Conservation (phyloP, 2,329 filamentous ascomycete species). For the Fusarium lateritium region DNA sequence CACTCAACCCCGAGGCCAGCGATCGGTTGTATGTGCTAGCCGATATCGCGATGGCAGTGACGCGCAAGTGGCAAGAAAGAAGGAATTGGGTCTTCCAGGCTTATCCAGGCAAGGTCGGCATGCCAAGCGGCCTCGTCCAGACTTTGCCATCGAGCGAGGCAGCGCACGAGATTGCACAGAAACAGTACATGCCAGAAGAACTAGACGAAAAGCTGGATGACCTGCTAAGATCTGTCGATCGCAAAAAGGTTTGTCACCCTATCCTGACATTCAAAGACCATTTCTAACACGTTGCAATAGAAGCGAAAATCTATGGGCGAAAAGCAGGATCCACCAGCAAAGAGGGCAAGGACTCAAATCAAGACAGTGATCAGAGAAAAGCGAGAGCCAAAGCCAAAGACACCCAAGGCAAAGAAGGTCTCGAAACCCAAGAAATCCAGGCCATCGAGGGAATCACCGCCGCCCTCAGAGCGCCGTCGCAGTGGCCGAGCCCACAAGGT, state of each 20-base stretch:
- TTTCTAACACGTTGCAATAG: slow-evolving; percentile 56
- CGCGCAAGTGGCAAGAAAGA: slow-evolving; percentile 88
- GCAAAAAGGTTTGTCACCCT: slow-evolving; percentile 72
- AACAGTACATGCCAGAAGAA: slow-evolving; percentile 84
- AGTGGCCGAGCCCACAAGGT: slow-evolving; percentile 66
- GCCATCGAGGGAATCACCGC: slow-evolving; percentile 51
- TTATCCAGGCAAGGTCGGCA: slow-evolving; percentile 83
- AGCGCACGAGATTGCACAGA: slow-evolving; percentile 89
- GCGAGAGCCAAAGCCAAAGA: slow-evolving; percentile 55
- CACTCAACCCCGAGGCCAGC: slow-evolving; percentile 76
- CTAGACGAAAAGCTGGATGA: slow-evolving; percentile 83
- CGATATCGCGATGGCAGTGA: slow-evolving; percentile 86
- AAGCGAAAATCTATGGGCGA: slow-evolving; percentile 72
- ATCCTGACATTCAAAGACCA: neutral
- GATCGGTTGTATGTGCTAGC: slow-evolving; percentile 88
- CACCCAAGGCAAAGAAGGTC: slow-evolving; percentile 55
- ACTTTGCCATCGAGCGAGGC: slow-evolving; percentile 81
- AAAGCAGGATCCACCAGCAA: slow-evolving; percentile 60
- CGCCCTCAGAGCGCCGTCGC: slow-evolving; percentile 66
- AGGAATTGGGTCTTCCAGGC: slow-evolving; percentile 89
- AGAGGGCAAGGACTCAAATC: slow-evolving; percentile 56
- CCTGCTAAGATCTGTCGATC: slow-evolving; percentile 74
- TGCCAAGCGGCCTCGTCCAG: slow-evolving; percentile 85
- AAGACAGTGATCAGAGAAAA: slow-evolving; percentile 57
- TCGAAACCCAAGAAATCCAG: slow-evolving; percentile 51